Evolutionary conservation across 2,329 filamentous ascomycete genomes (phyloP).

Genomic region (Phaeophleospora eucalypticola): DNA sequence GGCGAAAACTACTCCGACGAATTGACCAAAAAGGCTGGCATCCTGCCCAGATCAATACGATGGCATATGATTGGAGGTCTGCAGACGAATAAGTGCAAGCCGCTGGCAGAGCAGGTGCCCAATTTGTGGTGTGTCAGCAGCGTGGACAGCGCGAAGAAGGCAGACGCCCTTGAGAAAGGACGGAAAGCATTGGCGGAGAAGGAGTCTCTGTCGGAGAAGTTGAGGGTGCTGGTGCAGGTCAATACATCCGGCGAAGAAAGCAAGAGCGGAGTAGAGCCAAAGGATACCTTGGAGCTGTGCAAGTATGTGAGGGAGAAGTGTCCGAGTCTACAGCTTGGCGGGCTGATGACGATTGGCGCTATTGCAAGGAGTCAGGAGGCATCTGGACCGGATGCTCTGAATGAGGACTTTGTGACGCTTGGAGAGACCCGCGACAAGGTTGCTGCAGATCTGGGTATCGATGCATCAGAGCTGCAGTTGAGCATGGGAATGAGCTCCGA

Average conservation of each 20-base stretch:
- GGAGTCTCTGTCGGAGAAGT: constrained; percentile 30
- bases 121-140: constrained; percentile 91
- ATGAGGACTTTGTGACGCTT: constrained; percentile 79
- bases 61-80: constrained; percentile 98
- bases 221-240: constrained; percentile 84
- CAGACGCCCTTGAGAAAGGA: constrained; percentile 71
- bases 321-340: constrained; percentile 68
- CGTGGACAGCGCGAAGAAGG: constrained; percentile 85
- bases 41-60: constrained; percentile 70
- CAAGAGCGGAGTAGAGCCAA: constrained; percentile 78
- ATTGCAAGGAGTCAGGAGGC: constrained; percentile 78
- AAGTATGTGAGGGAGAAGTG: constrained; percentile 66
- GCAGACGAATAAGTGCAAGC: constrained; percentile 90
- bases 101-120: constrained; percentile 73
- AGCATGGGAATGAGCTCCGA: constrained; percentile 99
- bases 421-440: constrained; percentile 68
- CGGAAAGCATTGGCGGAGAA: constrained; percentile 55
- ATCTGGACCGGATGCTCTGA: constrained; percentile 69
- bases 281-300: constrained; percentile 60
- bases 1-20: constrained; percentile 91
- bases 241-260: constrained; percentile 86
- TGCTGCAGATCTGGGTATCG: constrained; percentile 55
- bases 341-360: constrained; percentile 95
- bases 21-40: constrained; percentile 74
- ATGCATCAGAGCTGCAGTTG: constrained; percentile 65